Base-by-base conservation (phyloP, 106 monocot genomes). In the Dioscorea zingiberensis region DNA sequence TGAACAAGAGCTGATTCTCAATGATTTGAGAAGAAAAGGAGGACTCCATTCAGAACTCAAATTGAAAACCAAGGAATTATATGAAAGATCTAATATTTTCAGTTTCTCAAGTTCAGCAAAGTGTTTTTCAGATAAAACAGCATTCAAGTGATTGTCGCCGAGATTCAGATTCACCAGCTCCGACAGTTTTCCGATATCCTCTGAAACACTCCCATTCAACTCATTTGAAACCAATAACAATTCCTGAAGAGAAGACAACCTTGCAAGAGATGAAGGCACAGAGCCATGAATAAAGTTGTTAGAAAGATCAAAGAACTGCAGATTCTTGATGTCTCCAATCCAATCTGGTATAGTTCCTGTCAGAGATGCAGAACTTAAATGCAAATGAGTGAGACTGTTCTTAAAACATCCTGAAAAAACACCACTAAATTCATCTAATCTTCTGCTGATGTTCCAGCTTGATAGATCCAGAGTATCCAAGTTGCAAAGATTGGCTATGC, bases 11-110 rank as follows among this genome's bases (percentile, higher is more conserved):
- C 44, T 53, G 27, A 82, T 23, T 4, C 18, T 8, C 23, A 69
- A n/a, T 1, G 12, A 2, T 3, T 65, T 8, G 4, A 82, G 58
- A 44, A 30, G 46, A n/a, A 77, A 73, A 6, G 68, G 69, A 53
- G 81, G 77, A 65, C 54, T 19, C 80, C 80, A 81, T 17, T 69
- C 47, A 54, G 54, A 18, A 13, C 45, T 60, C 2, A 81, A 0
- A 21, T 69, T 21, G 4, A 75, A 0, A n/a, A 59, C 14, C 68
- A 81, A 51, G 9, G 56, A 45, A 48, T 73, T 81, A 1, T 15
- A 22, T 13, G 68, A 68, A 4, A 81, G 19, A 15, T 59, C 27
- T 3, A 44, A 27, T 9, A 17, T 0, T 0, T 25, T 3, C n/a
- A 55, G 44, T 21, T 18, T 63, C 0, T 9, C 59, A 17, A 19